These are phyloP conservation scores for Neopestalotiopsis sp. DNA, from an alignment of 2,329 filamentous ascomycete genomes.

Conservation along the genomic window DNA sequence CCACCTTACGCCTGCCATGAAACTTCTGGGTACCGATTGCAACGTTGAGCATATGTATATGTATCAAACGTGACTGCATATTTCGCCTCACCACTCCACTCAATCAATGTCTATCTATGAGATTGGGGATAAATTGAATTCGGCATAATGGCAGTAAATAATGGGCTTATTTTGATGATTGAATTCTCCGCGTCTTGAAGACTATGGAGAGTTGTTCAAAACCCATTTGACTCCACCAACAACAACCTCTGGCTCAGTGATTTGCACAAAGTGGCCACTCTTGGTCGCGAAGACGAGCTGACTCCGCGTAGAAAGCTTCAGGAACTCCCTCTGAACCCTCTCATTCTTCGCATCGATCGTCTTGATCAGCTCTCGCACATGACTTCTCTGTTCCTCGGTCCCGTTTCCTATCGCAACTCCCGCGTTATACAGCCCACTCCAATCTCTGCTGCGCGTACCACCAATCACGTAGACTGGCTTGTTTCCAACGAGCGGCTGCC, in stretches of 20 bases:
- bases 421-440: slow-evolving; percentile 36
- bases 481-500: slow-evolving; percentile 31
- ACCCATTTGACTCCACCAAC: slow-evolving; percentile 40
- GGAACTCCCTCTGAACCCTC: slow-evolving; percentile 29
- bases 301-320: slow-evolving; percentile 32
- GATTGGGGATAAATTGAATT: too few species aligned
- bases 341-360: background rate
- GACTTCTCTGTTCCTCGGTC: slow-evolving; percentile 25
- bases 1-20: too few species aligned
- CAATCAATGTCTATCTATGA: too few species aligned
- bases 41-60: too few species aligned
- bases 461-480: slow-evolving; percentile 28
- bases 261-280: slow-evolving; percentile 42
- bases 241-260: slow-evolving; percentile 41
- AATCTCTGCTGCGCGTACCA: slow-evolving; percentile 34
- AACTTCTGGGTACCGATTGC: too few species aligned
- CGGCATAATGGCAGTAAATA: too few species aligned
- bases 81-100: too few species aligned
- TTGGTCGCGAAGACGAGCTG: slow-evolving; percentile 34
- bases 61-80: background rate
- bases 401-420: slow-evolving; percentile 40
- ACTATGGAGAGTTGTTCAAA: slow-evolving; percentile 23
- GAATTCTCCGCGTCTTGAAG: too few species aligned
- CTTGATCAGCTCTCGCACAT: background rate
- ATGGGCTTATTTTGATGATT: too few species aligned